Conservation (phyloP, 495 filamentous ascomycete genomes). For the Neurospora hispaniola region DNA sequence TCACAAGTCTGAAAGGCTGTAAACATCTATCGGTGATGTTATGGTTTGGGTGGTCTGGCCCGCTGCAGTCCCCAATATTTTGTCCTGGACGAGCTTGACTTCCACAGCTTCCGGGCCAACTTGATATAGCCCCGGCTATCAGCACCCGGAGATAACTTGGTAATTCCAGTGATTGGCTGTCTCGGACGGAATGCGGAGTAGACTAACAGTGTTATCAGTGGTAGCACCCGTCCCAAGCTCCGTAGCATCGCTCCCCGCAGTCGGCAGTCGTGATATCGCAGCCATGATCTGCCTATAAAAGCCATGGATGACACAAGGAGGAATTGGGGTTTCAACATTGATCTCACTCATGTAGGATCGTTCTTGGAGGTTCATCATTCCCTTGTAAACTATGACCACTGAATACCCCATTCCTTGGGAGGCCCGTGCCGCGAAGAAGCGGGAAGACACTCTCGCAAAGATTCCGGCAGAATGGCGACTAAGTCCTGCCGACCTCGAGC, state of each 20-base stretch:
- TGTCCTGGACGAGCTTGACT: too few relatives aligned
- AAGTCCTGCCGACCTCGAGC: constrained; percentile 8
- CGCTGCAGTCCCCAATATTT: too few relatives aligned
- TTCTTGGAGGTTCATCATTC: not conserved
- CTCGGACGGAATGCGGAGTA: not conserved
- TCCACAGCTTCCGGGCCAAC: not conserved
- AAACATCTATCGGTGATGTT: too few relatives aligned
- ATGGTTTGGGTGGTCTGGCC: too few relatives aligned
- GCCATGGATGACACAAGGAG: not conserved
- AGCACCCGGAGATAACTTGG: not conserved
- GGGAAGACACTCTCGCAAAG: constrained; percentile 10
- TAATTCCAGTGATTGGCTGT: not conserved
- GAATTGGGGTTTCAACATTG: not conserved
- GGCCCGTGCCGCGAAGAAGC: constrained; percentile 15
- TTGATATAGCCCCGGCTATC: not conserved
- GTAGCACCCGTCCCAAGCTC: not conserved
- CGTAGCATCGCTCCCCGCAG: not conserved
- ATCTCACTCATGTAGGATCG: not conserved
- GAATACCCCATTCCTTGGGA: constrained; percentile 11
- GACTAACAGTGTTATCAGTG: not conserved
- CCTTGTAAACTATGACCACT: not conserved
- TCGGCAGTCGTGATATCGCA: not conserved
- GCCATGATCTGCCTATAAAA: not conserved
- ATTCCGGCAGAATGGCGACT: constrained; percentile 21
- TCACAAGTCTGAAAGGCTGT: too few relatives aligned